Base-by-base conservation (phyloP, 768 basidiomycete genomes). In the Lepiota subincarnata region DNA sequence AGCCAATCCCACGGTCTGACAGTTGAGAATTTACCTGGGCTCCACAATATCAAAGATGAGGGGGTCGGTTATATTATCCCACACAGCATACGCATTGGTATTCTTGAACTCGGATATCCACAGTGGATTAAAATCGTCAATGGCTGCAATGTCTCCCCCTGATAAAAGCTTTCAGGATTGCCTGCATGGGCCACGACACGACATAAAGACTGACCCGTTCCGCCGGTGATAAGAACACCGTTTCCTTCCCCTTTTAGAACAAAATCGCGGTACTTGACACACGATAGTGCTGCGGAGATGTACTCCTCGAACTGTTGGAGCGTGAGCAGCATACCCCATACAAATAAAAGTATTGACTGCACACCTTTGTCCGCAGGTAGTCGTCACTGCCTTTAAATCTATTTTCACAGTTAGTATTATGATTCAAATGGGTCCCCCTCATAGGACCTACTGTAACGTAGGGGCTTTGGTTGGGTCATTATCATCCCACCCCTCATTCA, bases 351-450 rank as follows among this genome's bases (percentile, higher is more conserved):
- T 44, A 46, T 51, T 20, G 42, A 22, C 26, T 28, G 59, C 66
- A 18, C 53, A 88, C 91, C 80, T 94, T 95, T 34, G 81, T 79
- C 53, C 97, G 77, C 20, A 99, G 70, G 64, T 95, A 98, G 67
- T 99, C 97, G 60, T 99, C 97, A 60, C 91, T 93, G 11, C 96
- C 97, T 68, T 89, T 88, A 73, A 96, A 98, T 58, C 89, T 92
- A 63, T 36, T 57, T n/a, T 18, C 47, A 36, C 36, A 43, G 14
- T 52, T 42, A 38, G 18, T 38, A 36, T 40, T 24, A 49, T 31
- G 16, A n/a, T 56, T 1, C 35, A 39, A 42, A 34, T 13, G 44
- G 24, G 34, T 18, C 19, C 0, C 19, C 16, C 22, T 20, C 24
- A 43, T 42, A 57, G 43, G 37, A 77, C 86, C 44, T 60, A 90